Base-by-base conservation (phyloP, 2,329 filamentous ascomycete genomes). In the Pseudogymnoascus sp. region DNA sequence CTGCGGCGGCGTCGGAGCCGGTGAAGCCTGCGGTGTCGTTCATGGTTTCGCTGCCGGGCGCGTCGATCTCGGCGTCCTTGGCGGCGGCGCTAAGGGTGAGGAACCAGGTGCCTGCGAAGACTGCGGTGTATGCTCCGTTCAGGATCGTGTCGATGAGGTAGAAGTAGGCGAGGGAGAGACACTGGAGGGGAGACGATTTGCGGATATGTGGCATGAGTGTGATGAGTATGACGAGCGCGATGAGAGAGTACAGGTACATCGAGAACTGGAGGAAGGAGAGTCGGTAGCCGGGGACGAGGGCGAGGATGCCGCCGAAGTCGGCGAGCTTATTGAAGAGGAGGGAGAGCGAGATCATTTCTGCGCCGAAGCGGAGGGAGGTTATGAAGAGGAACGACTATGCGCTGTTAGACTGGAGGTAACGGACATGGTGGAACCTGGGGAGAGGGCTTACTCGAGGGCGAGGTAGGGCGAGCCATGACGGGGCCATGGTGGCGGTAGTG, bases 301-400 rank as follows among this genome's bases (percentile, higher is more conserved):
- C 92, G 68, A 97, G 87, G 45, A 97, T 82, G 67, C 93, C 93
- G 76, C 96, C 97, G 68, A 96, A 81, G 63, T 92, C 93, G 59
- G 91, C 93, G 68, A 93, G 85, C 76, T 96, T 96, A 82, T 97
- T 97, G 78, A 97, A 88, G 62, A 96, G 82, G 67, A 96, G 84
- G 9, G 89, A 87, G 65, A 95, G 81, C 4, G 89, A 87, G 70
- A 96, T 91, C 71, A 97, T 83, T 69, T 95, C 91, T 55, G 90
- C 88, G 68, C 91, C 93, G 35, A 90, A 93, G 70, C 91, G 89
- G 62, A 97, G 86, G 72, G 89, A 90, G 80, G 96, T 88, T 71
- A 92, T 80, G 73, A 90, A 91, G 67, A 96, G 84, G 74, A 96
- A 93, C 55, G 86, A 88, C 92, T 96, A 40, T 55, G 28, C 49